Conservation (phyloP, 495 filamentous ascomycete genomes). For the Neurospora pannonica region DNA sequence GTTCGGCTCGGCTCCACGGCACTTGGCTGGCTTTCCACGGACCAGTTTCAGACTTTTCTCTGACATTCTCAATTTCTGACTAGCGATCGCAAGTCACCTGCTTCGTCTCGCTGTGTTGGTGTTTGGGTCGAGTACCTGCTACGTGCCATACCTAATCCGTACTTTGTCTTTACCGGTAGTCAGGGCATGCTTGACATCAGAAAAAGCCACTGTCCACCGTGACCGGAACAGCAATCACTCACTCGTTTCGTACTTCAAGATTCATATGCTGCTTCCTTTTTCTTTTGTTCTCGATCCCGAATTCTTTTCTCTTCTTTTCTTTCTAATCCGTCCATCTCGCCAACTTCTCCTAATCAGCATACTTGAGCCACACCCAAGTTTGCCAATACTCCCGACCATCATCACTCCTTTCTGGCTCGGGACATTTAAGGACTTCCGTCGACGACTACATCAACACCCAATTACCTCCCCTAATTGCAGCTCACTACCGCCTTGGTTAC, state of each 20-base stretch:
- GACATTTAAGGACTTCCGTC: background rate
- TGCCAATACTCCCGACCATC: background rate
- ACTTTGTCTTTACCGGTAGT: background rate
- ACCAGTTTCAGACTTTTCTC: background rate
- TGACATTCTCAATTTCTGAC: background rate
- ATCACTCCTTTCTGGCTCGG: background rate
- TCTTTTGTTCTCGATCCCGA: background rate
- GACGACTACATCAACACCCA: background rate
- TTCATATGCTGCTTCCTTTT: background rate
- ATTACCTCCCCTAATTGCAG: background rate
- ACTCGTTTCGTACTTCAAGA: background rate
- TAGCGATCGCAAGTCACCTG: background rate
- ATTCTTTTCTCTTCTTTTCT: background rate
- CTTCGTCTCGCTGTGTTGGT: background rate
- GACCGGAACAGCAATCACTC: background rate
- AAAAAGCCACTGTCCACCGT: background rate
- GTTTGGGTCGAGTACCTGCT: background rate
- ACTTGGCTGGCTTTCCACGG: background rate
- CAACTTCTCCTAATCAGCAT: background rate
- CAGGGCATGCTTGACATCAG: background rate
- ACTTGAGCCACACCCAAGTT: background rate
- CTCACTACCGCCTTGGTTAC: background rate
- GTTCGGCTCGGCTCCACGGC: background rate
- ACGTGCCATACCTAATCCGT: background rate
- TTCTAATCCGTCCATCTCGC: background rate